phyloP scores from a whole-genome alignment of 768 basidiomycete species.

The Tulasnella sp. region DNA sequence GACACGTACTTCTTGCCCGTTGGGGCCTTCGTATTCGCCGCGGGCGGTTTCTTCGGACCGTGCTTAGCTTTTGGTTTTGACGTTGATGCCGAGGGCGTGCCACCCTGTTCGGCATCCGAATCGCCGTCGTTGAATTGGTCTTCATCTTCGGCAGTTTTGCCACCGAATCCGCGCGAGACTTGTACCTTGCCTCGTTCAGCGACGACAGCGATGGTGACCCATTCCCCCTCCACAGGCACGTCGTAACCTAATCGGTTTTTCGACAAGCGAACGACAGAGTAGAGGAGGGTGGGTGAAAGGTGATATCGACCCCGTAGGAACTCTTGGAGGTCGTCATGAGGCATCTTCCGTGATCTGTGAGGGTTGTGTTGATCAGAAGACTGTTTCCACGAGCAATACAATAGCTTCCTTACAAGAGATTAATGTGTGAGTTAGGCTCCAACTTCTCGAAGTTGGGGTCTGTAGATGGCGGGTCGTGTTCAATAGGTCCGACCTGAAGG shows the following conservation, averaged over 20 bases:
- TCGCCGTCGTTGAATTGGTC: slow-evolving; percentile 23
- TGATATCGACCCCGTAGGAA: slow-evolving; percentile 77
- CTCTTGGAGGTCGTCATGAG: slow-evolving; percentile 70
- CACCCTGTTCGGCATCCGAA: not conserved
- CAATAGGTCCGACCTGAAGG: slow-evolving; percentile 64
- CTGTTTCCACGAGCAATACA: slow-evolving; percentile 3
- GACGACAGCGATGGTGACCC: slow-evolving; percentile 92
- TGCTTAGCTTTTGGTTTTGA: slow-evolving; percentile 2
- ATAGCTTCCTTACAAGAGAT: slow-evolving; percentile 51
- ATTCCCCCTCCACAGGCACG: slow-evolving; percentile 84
- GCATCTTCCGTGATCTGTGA: slow-evolving; percentile 54
- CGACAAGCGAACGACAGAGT: slow-evolving; percentile 69
- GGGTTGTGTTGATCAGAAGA: not conserved
- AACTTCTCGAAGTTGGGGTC: slow-evolving; percentile 68
- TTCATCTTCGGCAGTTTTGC: slow-evolving; percentile 27
- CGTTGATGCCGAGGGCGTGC: slow-evolving; percentile 9
- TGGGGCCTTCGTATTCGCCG: slow-evolving; percentile 33
- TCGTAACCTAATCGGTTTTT: slow-evolving; percentile 80
- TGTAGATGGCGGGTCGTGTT: slow-evolving; percentile 57
- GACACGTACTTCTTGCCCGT: slow-evolving; percentile 74
- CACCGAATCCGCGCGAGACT: slow-evolving; percentile 44
- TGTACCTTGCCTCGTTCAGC: slow-evolving; percentile 79
- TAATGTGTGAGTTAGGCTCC: slow-evolving; percentile 88
- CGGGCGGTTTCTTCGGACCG: slow-evolving; percentile 9
- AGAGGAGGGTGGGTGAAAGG: slow-evolving; percentile 78